Conservation (phyloP, 2,329 filamentous ascomycete genomes). For the Ophiocordyceps camponoti-saundersi region DNA sequence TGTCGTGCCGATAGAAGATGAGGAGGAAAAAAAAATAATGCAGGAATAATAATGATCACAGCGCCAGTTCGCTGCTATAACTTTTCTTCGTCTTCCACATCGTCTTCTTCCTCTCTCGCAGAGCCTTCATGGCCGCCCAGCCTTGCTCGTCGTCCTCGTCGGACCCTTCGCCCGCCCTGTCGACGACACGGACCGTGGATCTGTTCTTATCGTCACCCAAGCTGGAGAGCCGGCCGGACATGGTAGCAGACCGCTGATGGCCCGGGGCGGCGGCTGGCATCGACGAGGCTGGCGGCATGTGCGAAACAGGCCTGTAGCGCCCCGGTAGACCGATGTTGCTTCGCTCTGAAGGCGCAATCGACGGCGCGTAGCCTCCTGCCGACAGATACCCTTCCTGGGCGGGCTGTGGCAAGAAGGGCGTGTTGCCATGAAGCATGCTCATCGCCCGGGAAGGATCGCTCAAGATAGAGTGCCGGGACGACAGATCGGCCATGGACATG, state of each 20-base stretch:
- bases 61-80: conserved; percentile 25
- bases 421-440: conserved; percentile 65
- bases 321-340: conserved; percentile 85
- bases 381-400: conserved; percentile 7
- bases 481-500: conserved; percentile 26
- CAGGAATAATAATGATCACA: conserved; percentile 2
- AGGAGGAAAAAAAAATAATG: conserved; percentile 3
- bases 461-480: conserved; percentile 26
- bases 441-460: conserved; percentile 47
- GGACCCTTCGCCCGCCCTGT: conserved; percentile 21
- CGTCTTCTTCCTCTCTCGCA: conserved; percentile 51
- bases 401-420: conserved; percentile 38
- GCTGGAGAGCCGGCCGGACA: conserved; percentile 17
- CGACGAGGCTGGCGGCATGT: conserved; percentile 23
- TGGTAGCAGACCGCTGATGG: conserved; percentile 13
- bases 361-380: conserved; percentile 58
- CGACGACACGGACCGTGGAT: conserved; percentile 20
- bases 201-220: conserved; percentile 15
- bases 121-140: conserved; percentile 54
- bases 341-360: conserved; percentile 87
- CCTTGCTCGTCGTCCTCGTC: conserved; percentile 49
- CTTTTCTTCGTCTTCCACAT: conserved; percentile 46
- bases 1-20: background rate
- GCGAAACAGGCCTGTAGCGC: conserved; percentile 79
- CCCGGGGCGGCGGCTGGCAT: background rate